Conservation (phyloP, 2,329 filamentous ascomycete genomes). For the Trichoderma atroviride region DNA sequence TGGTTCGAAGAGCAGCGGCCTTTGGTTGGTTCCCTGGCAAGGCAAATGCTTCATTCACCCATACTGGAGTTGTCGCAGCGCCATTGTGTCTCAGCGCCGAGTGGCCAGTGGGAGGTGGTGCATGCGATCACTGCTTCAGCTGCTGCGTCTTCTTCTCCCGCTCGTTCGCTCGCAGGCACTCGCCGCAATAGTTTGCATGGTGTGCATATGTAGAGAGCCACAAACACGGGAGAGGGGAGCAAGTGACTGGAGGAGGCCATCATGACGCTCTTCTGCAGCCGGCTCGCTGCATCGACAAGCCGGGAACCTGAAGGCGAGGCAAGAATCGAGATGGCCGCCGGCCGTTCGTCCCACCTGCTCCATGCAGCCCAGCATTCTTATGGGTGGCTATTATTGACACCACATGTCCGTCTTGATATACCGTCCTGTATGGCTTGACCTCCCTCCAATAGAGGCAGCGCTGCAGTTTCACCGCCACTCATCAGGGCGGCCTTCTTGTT, state of each 20-base stretch:
- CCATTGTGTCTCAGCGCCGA: neutral
- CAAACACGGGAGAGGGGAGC: neutral
- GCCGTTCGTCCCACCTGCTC: constrained; percentile 12
- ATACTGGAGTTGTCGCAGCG: neutral
- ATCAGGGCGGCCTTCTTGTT: constrained; percentile 25
- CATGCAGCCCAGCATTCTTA: constrained; percentile 21
- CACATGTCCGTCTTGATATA: neutral
- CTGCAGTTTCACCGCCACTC: constrained; percentile 27
- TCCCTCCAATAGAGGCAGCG: constrained; percentile 17
- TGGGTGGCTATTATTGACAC: constrained; percentile 9
- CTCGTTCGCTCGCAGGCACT: neutral
- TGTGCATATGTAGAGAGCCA: constrained; percentile 1
- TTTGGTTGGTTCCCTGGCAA: constrained; percentile 20
- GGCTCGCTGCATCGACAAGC: constrained; percentile 14
- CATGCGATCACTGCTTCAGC: constrained; percentile 20
- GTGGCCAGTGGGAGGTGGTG: neutral
- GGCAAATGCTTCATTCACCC: neutral
- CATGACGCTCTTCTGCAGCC: constrained; percentile 8
- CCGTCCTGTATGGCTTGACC: constrained; percentile 2
- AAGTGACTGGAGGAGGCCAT: constrained; percentile 6
- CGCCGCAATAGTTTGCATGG: constrained; percentile 15
- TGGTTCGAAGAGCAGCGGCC: constrained; percentile 12
- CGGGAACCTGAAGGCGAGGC: neutral
- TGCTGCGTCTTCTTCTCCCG: neutral
- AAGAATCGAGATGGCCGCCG: constrained; percentile 20